A percentile compares a stretch with the other conserved stretches of the same genome.
phyloP scores from a whole-genome alignment of 495 filamentous ascomycete genomes.

The Cetradonia linearis region DNA sequence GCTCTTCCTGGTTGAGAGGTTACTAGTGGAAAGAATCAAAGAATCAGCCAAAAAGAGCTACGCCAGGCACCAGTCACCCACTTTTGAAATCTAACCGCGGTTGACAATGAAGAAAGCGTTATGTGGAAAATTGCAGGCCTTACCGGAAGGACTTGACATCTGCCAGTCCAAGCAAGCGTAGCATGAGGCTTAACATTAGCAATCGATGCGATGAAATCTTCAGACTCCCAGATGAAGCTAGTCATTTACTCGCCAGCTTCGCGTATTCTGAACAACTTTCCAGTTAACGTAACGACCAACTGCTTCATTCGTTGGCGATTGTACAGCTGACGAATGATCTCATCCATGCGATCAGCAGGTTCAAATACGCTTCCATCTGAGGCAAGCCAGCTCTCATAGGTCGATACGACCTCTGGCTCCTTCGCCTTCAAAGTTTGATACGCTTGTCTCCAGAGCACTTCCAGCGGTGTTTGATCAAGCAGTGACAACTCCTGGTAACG shows the following conservation, averaged over 20 bases:
- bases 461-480: background rate
- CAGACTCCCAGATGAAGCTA: background rate
- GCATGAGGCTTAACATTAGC: constrained; percentile 1
- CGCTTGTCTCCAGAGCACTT: background rate
- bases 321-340: background rate
- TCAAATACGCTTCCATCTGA: background rate
- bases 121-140: background rate
- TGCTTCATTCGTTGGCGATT: background rate
- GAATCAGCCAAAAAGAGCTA: background rate
- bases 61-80: background rate
- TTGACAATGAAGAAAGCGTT: background rate
- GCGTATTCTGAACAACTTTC: background rate
- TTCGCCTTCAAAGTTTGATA: background rate
- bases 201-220: background rate
- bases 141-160: background rate
- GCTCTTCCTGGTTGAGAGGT: constrained; percentile 1
- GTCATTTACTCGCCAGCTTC: background rate
- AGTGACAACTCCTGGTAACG: background rate
- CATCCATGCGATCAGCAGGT: background rate
- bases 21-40: background rate
- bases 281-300: background rate
- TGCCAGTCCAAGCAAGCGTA: background rate
- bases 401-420: background rate
- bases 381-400: background rate
- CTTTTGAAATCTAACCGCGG: background rate